A percentile compares a stretch with the other conserved stretches of the same genome.
These are phyloP conservation scores for Globisporangium okanoganense DNA, from an alignment of 352 stramenopile species.

Conservation along the genomic window DNA sequence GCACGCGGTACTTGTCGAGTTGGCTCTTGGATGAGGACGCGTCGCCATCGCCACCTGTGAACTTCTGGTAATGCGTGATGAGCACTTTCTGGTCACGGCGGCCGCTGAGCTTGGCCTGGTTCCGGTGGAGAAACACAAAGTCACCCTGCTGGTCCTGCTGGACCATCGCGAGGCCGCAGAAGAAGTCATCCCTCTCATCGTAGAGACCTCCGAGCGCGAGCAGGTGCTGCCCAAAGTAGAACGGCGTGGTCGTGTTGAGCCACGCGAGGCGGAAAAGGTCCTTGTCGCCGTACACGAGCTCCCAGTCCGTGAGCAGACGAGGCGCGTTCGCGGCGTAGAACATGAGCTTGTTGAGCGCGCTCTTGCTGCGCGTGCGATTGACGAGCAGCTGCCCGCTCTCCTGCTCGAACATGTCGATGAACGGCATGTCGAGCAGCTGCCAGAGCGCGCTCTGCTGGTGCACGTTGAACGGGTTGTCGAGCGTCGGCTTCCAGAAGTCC, in stretches of 20 bases:
- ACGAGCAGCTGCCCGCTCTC: slow-evolving; percentile 32
- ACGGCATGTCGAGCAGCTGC: slow-evolving; percentile 26
- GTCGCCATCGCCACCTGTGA: slow-evolving; percentile 56
- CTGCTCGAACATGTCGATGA: slow-evolving; percentile 37
- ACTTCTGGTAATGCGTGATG: slow-evolving; percentile 69
- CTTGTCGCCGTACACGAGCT: slow-evolving; percentile 51
- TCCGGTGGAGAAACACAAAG: slow-evolving; percentile 14
- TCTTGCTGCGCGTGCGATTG: slow-evolving; percentile 15
- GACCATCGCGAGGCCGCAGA: slow-evolving; percentile 39
- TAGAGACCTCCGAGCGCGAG: slow-evolving; percentile 38
- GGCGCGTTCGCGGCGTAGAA: slow-evolving; percentile 44
- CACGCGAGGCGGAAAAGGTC: slow-evolving; percentile 60
- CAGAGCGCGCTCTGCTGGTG: slow-evolving; percentile 25
- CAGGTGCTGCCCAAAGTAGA: slow-evolving; percentile 43
- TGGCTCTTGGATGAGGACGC: slow-evolving; percentile 36
- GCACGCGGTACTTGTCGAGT: slow-evolving; percentile 65
- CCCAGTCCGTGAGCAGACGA: slow-evolving; percentile 26
- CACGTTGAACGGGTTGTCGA: slow-evolving; percentile 27
- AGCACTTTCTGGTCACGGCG: slow-evolving; percentile 42
- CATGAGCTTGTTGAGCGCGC: slow-evolving; percentile 25
- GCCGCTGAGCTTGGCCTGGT: slow-evolving; percentile 11
- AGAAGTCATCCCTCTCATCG: slow-evolving; percentile 23
- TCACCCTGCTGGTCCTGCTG: slow-evolving; percentile 12
- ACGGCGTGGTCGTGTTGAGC: slow-evolving; percentile 41
- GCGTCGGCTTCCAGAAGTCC: slow-evolving; percentile 27